Conservation (phyloP, 192 early-diverging fungal species). For the Gamsiella multidivaricata region DNA sequence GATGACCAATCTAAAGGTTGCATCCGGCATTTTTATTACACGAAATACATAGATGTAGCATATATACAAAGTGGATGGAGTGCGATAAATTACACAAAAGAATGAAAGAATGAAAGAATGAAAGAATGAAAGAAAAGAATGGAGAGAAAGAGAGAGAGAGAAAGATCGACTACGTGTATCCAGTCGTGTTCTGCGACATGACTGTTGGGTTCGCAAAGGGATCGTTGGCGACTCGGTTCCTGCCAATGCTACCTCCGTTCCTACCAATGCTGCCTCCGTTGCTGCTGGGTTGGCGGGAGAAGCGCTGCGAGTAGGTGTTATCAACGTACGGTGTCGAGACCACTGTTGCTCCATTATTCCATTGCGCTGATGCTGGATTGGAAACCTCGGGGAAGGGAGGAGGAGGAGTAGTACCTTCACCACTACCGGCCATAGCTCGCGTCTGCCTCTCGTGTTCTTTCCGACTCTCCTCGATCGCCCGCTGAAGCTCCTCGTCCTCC, state of each 20-base stretch:
- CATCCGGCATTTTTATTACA: too few relatives aligned
- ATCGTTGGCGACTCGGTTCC: background rate
- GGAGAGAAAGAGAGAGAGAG: too few relatives aligned
- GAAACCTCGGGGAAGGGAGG: background rate
- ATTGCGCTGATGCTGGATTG: background rate
- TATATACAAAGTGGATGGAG: too few relatives aligned
- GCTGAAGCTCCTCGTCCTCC: constrained; percentile 37
- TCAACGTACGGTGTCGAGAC: background rate
- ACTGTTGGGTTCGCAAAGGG: background rate
- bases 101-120: too few relatives aligned
- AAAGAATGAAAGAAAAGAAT: too few relatives aligned
- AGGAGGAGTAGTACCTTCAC: background rate
- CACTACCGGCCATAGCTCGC: background rate
- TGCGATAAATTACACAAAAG: too few relatives aligned
- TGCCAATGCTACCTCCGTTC: background rate
- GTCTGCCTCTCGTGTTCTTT: constrained; percentile 21
- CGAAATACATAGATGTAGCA: too few relatives aligned
- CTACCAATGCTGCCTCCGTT: too few relatives aligned
- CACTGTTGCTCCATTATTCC: constrained; percentile 4
- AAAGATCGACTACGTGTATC: too few relatives aligned
- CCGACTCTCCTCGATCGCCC: constrained; percentile 33
- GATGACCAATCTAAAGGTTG: too few relatives aligned
- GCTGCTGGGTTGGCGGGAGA: background rate
- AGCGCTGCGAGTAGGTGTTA: background rate
- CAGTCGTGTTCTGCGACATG: too few relatives aligned